Evolutionary conservation across 345 rosid genomes (phyloP).

Genomic region (Linum tenue): DNA sequence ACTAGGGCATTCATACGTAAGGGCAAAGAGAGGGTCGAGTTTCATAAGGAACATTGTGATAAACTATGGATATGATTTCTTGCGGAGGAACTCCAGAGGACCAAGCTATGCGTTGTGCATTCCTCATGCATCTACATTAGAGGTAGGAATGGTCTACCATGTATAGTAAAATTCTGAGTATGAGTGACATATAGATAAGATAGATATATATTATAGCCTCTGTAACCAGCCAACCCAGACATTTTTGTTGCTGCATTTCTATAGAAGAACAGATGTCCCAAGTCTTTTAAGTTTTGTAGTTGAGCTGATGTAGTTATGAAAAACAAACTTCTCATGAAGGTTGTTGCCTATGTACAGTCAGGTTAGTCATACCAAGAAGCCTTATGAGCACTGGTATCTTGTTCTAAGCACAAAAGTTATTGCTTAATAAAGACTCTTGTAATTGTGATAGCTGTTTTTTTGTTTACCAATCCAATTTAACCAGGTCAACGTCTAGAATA

Average conservation of each 20-base stretch:
- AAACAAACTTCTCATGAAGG: not conserved
- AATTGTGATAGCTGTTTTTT: too few relatives aligned
- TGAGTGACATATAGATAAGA: too few relatives aligned
- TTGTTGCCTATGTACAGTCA: not conserved
- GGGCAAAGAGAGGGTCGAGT: conserved; percentile 22
- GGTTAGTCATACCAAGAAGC: not conserved
- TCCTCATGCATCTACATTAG: conserved; percentile 24
- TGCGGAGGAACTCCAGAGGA: conserved; percentile 27
- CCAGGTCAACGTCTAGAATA: too few relatives aligned
- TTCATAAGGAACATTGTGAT: conserved; percentile 27
- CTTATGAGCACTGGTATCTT: too few relatives aligned
- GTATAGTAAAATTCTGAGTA: conserved; percentile 11
- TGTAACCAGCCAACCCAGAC: not conserved
- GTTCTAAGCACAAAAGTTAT: too few relatives aligned
- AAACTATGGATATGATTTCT: conserved; percentile 25
- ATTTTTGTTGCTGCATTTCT: not conserved
- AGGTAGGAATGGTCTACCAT: conserved; percentile 32
- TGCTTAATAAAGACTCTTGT: too few relatives aligned
- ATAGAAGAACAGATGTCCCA: too few relatives aligned
- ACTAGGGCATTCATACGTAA: conserved; percentile 23
- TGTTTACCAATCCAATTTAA: too few relatives aligned
- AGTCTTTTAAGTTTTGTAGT: not conserved
- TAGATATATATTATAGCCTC: too few relatives aligned
- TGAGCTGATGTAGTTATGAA: not conserved
- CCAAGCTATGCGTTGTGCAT: conserved; percentile 23